Percentiles rank a stretch among this genome's conserved stretches.
Conservation (phyloP, 2,329 filamentous ascomycete species). For the Kalmusia sp. region DNA sequence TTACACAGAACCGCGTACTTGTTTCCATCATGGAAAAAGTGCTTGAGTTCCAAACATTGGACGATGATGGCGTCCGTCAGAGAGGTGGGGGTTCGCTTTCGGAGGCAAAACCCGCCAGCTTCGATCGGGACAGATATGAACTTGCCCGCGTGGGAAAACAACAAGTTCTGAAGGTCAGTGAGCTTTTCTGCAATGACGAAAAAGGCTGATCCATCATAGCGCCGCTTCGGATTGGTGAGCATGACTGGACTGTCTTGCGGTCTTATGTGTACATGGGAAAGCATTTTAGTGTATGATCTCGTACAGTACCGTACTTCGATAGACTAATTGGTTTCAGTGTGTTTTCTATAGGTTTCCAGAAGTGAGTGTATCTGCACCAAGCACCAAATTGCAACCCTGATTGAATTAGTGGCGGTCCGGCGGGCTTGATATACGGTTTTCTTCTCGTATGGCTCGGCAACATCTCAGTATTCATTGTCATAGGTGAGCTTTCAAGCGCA, state of each 20-base stretch:
- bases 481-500: constrained; percentile 47
- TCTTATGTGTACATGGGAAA: constrained; percentile 49
- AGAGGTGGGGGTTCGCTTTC: constrained; percentile 31
- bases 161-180: constrained; percentile 43
- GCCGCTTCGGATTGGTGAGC: constrained; percentile 45
- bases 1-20: background rate
- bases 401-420: constrained; percentile 40
- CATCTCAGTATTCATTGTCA: constrained; percentile 45
- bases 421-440: constrained; percentile 47
- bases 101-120: constrained; percentile 29
- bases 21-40: constrained; percentile 38
- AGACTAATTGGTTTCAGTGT: constrained; percentile 27
- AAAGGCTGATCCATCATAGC: constrained; percentile 22
- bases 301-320: background rate
- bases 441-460: constrained; percentile 47
- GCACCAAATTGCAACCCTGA: constrained; percentile 5
- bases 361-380: constrained; percentile 27
- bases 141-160: constrained; percentile 44
- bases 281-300: constrained; percentile 41
- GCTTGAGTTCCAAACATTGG: constrained; percentile 35
- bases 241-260: constrained; percentile 47
- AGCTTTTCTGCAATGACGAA: constrained; percentile 12
- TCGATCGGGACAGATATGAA: constrained; percentile 43
- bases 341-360: constrained; percentile 43
- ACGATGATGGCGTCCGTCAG: constrained; percentile 30